Evolutionary conservation across 2,329 filamentous ascomycete genomes (phyloP), one percentile per base, ranked within the genome.

Genomic region (Colletotrichum siamense): DNA sequence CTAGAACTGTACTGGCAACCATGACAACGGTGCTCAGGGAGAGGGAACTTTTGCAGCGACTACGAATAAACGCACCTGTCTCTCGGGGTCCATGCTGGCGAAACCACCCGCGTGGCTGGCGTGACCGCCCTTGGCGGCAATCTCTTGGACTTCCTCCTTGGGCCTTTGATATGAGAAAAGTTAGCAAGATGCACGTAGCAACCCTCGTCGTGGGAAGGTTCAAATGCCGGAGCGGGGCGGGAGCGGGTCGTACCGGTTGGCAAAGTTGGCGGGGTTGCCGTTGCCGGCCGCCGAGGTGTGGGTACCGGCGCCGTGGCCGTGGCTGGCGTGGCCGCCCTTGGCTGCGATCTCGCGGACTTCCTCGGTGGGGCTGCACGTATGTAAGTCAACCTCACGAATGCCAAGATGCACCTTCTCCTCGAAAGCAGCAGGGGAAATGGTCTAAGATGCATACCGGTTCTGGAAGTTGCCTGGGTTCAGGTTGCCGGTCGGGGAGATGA

Each of bases 111-210:
- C 69, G 78, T 86, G 84, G 74, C 85, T 85, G 7, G 84, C 72
- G 71, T 86, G 80, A 16, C 86, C 86, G 24, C 86, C 86, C 80
- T 87, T 87, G 68, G 82, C 82, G 1, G 85, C 86, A 70, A 88
- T 87, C 5, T 85, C 82, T 4, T 82, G 79, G 18, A 88, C 86
- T 79, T 89, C 87, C 13, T 88, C 87, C 69, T 85, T 84, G 76
- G 87, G 82, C 9, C 82, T 85, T 5, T 13, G 18, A 22, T 1
- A 4, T 22, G 4, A 13, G 10, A 22, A 49, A 22, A 1, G 44
- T 28, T 18, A 22, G n/a, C 36, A 62, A 6, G 8, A 36, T 12
- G 6, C 28, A 8, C 5, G n/a, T 3, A 5, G 10, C 44, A 49
- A 26, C 62, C 18, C 39, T 30, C 55, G 15, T 26, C 10, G 16